Base-by-base conservation (phyloP, 192 early-diverging fungal genomes). In the Glomus cerebriforme region DNA sequence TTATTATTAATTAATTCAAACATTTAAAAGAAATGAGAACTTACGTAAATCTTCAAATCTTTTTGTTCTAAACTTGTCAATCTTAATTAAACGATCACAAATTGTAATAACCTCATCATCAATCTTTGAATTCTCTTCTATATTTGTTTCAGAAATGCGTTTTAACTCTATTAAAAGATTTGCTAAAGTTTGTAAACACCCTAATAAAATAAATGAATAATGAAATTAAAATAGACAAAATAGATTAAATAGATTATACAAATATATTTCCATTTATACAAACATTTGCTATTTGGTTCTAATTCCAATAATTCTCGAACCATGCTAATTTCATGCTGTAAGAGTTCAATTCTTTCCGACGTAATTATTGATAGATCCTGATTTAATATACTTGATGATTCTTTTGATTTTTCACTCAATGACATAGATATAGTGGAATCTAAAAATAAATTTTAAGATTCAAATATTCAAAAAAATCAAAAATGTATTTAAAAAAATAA, bases 281-380 rank as follows among this genome's bases (percentile, higher is more conserved):
- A 87, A 94, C 93, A 96, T 89, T 93, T 94, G 73, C 91, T 91
- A 37, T 96, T 91, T 1, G 94, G 93, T 77, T 96, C 95, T 15
- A 94, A 19, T 31, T 95, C 94, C 12, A 90, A 63, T 26, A 96
- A 80, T 75, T 95, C 95, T 39, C 87, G 82, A 7, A 95, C 81
- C 29, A 84, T 81, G 31, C 84, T 69, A 59, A 92, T 86, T 80
- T 96, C 94, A 29, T 83, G 79, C 35, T 83, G 39, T 63, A 93
- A 84, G 3, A 93, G 59, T 7, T 69, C 65, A 2, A 80, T 69
- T 32, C 83, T 83, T 75, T 87, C 87, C 2, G 19, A 34, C 1
- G 29, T 26, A 13, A 1, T 24, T 19, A 60, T 60, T 37, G 73
- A 29, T 24, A 62, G 31, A 60, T 13, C 12, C 13, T 7, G 29